These are phyloP conservation scores for Apiospora aurea DNA, from an alignment of 2,329 filamentous ascomycete genomes.

Conservation along the genomic window DNA sequence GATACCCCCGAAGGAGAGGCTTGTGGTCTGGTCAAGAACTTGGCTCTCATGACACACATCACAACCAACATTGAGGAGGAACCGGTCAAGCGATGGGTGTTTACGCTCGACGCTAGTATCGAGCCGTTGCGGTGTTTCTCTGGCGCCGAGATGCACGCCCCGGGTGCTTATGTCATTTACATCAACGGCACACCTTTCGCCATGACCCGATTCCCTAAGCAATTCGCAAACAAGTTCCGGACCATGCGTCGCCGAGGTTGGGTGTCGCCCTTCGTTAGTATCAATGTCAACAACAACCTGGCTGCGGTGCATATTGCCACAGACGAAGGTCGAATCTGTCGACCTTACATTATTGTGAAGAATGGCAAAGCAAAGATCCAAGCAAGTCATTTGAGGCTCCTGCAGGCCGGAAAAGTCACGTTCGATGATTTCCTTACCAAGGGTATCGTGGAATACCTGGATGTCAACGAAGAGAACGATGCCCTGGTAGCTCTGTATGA, in stretches of 20 bases:
- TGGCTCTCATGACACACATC: conserved; percentile 99
- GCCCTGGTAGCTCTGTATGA: conserved; percentile 92
- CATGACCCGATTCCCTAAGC: conserved; percentile 83
- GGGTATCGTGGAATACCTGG: conserved; percentile 93
- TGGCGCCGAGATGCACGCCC: conserved; percentile 85
- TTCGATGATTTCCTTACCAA: conserved; percentile 94
- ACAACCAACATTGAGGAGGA: conserved; percentile 95
- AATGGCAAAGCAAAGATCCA: conserved; percentile 84
- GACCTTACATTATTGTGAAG: conserved; percentile 94
- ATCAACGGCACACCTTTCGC: conserved; percentile 96
- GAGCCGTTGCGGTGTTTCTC: conserved; percentile 73
- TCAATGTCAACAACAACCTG: conserved; percentile 94
- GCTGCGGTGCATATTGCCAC: conserved; percentile 93
- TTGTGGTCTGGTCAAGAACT: conserved; percentile 96
- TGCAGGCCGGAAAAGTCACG: conserved; percentile 83
- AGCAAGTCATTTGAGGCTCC: conserved; percentile 76
- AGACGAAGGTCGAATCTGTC: conserved; percentile 95
- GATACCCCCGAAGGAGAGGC: conserved; percentile 99
- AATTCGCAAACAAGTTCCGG: conserved; percentile 85
- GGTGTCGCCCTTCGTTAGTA: conserved; percentile 95
- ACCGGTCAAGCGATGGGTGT: conserved; percentile 85
- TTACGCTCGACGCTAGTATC: conserved; percentile 85
- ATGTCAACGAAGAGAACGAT: conserved; percentile 98
- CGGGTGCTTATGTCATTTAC: conserved; percentile 87
- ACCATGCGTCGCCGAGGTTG: conserved; percentile 87